Evolutionary conservation across 2,329 filamentous ascomycete genomes (phyloP), one percentile per base, ranked within the genome.

Genomic region (Aspergillus proliferans): DNA sequence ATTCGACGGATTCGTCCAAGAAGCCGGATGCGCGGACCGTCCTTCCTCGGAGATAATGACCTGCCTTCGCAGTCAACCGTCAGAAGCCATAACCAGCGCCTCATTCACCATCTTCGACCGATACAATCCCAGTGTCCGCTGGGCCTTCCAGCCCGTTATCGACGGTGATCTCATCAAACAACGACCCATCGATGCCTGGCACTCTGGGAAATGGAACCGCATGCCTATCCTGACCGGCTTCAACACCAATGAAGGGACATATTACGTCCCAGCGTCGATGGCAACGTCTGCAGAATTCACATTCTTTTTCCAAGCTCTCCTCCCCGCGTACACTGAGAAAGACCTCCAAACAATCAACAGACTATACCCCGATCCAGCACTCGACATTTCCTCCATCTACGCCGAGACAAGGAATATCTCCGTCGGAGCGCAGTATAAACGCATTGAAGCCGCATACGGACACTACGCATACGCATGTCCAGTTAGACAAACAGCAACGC

Each of bases 81-180:
- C 63, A 7, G 53, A 63, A 0, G 55, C 49, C 0, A 60, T 77
- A 10, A 67, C 64, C 6, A 57, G 63, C 7, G 74, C 73, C 3
- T 72, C 74, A 39, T 68, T 64, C 8, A 61, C 57, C 2, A 65
- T 76, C 0, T 77, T 76, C 46, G 67, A 73, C 47, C 66, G 66
- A 38, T 76, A 75, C 52, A 75, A 75, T 33, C 68, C 72, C 0
- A 74, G 71, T 7, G 59, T 76, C 0, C 64, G 71, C 24, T 78
- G 74, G 75, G 74, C 86, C 0, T 88, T 87, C 68, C 85, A 87
- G 58, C 85, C 85, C 6, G 80, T 84, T 33, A 78, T 88, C 49
- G 84, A 86, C 58, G 77, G 77, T 3, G 76, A 78, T 10, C 64
- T 84, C 12, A 81, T 88, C 47, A 72, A 76, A 2, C 71, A 76